Percentiles rank a stretch among this genome's conserved stretches.
phyloP scores from a whole-genome alignment of 202 grass and related monocot genomes.

The Schoenoplectus triqueter region DNA sequence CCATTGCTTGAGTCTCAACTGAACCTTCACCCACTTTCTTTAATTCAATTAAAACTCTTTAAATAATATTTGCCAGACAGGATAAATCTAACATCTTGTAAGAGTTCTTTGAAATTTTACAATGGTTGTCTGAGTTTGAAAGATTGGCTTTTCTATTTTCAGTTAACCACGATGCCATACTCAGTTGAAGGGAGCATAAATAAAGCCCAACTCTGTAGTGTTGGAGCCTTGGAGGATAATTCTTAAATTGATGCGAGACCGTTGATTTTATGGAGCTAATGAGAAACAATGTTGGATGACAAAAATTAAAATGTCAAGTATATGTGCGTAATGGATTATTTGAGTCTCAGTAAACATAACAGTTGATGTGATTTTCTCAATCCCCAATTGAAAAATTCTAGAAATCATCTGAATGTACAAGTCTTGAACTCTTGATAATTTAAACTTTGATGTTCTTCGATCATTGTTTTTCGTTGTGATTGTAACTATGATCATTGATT shows the following conservation, averaged over 20 bases:
- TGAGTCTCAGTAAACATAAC: neutral
- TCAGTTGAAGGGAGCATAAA: neutral
- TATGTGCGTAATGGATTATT: no score
- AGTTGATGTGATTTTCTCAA: neutral
- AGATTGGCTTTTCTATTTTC: neutral
- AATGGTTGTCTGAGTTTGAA: neutral
- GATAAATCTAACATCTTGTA: neutral
- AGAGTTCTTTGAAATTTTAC: neutral
- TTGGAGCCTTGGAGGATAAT: no score
- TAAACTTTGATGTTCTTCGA: no score
- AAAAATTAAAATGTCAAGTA: neutral
- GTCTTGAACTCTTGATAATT: no score
- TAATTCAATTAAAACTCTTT: neutral
- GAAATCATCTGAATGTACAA: neutral
- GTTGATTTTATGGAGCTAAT: neutral
- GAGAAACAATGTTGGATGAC: conserved; percentile 4
- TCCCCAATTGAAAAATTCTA: neutral
- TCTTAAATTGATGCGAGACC: no score
- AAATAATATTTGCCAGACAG: neutral
- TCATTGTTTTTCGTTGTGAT: no score
- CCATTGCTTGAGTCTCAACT: conserved; percentile 4
- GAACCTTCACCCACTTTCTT: no score
- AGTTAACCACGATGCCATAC: conserved; percentile 18
- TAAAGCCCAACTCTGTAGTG: neutral
- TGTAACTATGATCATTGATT: no score